These are phyloP conservation scores for Xylaria acuta DNA, from an alignment of 495 filamentous ascomycete genomes.

Conservation along the genomic window DNA sequence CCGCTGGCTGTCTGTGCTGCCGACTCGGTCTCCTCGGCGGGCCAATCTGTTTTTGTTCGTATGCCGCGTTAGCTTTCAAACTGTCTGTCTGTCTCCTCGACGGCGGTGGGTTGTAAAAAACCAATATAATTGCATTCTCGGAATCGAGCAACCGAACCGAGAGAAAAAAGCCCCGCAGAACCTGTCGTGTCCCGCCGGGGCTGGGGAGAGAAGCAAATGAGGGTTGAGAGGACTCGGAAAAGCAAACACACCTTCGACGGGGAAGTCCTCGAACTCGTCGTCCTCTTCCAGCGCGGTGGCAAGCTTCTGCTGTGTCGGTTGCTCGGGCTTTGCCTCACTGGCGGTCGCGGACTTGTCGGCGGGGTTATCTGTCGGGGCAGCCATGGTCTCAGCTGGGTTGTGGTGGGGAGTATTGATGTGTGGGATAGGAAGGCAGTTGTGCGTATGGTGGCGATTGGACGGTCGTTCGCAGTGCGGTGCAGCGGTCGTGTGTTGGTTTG, in stretches of 20 bases:
- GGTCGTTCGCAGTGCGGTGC: not conserved
- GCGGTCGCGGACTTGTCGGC: conserved; percentile 50
- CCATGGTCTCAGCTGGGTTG: conserved; percentile 28
- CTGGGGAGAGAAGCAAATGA: not conserved
- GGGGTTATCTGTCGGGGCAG: conserved; percentile 36
- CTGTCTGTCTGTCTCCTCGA: not conserved
- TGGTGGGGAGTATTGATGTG: not conserved
- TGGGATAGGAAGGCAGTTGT: not conserved
- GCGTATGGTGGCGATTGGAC: not conserved
- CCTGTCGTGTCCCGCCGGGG: not conserved
- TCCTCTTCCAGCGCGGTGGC: conserved; percentile 85
- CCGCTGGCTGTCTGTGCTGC: conserved; percentile 48
- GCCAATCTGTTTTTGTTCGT: conserved; percentile 71
- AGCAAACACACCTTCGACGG: conserved; percentile 77
- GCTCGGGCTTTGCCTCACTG: conserved; percentile 51
- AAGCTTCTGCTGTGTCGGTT: conserved; percentile 43
- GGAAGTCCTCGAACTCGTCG: conserved; percentile 99
- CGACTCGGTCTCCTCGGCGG: conserved; percentile 83
- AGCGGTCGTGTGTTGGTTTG: not conserved
- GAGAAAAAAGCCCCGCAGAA: not conserved
- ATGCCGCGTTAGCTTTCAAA: not conserved
- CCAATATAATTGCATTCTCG: too few relatives aligned
- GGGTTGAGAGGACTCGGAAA: conserved; percentile 3
- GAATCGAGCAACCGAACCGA: not conserved
- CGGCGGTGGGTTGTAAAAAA: too few relatives aligned